Evolutionary conservation across 495 filamentous ascomycete genomes (phyloP).

Genomic region (Neurospora discreta): DNA sequence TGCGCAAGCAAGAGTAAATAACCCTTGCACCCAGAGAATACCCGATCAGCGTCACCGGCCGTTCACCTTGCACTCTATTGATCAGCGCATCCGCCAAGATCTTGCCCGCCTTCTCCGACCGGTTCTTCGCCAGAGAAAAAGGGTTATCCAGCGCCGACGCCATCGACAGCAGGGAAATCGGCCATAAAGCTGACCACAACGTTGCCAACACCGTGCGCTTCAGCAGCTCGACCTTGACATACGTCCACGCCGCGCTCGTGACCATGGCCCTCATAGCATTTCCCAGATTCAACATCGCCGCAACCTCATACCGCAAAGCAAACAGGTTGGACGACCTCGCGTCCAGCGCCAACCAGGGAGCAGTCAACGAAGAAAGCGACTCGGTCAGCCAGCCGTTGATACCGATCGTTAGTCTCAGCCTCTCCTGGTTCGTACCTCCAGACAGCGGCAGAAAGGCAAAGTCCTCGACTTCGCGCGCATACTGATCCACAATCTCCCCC

Average conservation of each 20-base stretch:
- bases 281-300: constrained; percentile 62
- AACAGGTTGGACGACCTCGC: constrained; percentile 57
- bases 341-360: constrained; percentile 67
- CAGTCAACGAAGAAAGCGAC: constrained; percentile 46
- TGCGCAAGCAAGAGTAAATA: constrained; percentile 63
- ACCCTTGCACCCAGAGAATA: constrained; percentile 78
- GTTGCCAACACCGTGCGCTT: constrained; percentile 64
- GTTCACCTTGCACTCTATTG: constrained; percentile 73
- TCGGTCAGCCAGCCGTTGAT: constrained; percentile 60
- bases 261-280: constrained; percentile 57
- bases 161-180: constrained; percentile 54
- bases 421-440: constrained; percentile 21
- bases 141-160: constrained; percentile 71
- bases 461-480: constrained; percentile 76
- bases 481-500: constrained; percentile 68
- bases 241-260: constrained; percentile 57
- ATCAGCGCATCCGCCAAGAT: constrained; percentile 78
- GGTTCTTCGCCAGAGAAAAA: constrained; percentile 62
- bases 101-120: constrained; percentile 72
- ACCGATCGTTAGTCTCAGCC: constrained; percentile 66
- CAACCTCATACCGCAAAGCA: constrained; percentile 70
- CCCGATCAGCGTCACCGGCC: constrained; percentile 73
- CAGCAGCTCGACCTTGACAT: constrained; percentile 60
- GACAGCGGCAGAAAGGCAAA: constrained; percentile 74
- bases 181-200: constrained; percentile 64